Evolutionary conservation across 2,329 filamentous ascomycete genomes (phyloP).

Genomic region (Chaetothyriales sp.): DNA sequence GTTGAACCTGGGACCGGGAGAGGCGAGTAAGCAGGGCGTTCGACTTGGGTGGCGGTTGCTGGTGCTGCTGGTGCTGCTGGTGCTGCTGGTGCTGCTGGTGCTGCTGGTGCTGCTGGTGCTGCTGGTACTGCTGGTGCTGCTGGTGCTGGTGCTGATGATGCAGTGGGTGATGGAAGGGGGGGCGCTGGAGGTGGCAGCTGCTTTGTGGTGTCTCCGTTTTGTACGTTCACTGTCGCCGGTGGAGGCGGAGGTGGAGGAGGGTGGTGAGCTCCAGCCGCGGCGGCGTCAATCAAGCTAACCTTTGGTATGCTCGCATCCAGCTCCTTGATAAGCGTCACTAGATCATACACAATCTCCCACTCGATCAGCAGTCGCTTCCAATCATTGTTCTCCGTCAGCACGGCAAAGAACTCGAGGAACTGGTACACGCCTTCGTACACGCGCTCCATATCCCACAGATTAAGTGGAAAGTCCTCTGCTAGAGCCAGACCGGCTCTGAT

Average conservation of each 20-base stretch:
- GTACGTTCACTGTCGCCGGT: slow-evolving; percentile 5
- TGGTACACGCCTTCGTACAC: slow-evolving; percentile 91
- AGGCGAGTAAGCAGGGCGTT: too few relatives aligned
- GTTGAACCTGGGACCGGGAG: too few relatives aligned
- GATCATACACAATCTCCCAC: slow-evolving; percentile 82
- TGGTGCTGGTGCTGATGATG: slow-evolving; percentile 28
- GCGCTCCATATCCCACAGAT: slow-evolving; percentile 94
- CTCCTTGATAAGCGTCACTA: slow-evolving; percentile 73
- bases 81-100: too few relatives aligned
- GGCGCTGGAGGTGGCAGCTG: slow-evolving; percentile 21
- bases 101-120: slow-evolving; percentile 55
- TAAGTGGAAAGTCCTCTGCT: slow-evolving; percentile 79
- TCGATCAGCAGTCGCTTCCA: slow-evolving; percentile 76
- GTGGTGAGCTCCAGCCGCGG: slow-evolving; percentile 1
- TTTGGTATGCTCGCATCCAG: slow-evolving; percentile 80
- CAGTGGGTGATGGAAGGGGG: slow-evolving; percentile 22
- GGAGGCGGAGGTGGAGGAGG: slow-evolving; percentile 4
- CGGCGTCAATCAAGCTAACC: slow-evolving; percentile 47
- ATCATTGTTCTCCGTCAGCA: slow-evolving; percentile 70
- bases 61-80: too few relatives aligned
- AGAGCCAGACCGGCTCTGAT: slow-evolving; percentile 65
- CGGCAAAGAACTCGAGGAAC: slow-evolving; percentile 85
- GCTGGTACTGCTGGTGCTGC: slow-evolving; percentile 49
- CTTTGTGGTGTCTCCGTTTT: slow-evolving; percentile 11
- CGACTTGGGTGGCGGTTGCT: too few relatives aligned